These are phyloP conservation scores for Earliella scabrosa DNA, from an alignment of 1,284 basidiomycete species.

Conservation along the genomic window DNA sequence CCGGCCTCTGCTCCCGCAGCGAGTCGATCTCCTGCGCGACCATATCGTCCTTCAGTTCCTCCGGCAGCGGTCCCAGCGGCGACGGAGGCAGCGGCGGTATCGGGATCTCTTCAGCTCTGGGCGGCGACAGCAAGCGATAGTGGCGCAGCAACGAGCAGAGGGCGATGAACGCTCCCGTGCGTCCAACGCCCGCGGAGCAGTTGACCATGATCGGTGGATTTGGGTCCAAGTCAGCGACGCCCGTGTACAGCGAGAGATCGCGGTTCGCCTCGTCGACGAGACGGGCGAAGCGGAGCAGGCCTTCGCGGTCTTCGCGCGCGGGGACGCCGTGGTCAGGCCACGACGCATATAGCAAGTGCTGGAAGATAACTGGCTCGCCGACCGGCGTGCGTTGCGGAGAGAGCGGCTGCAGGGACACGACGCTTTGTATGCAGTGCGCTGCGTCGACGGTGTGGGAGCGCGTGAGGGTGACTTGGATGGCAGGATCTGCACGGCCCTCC, in stretches of 20 bases:
- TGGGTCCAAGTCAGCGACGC: slow-evolving; percentile 38
- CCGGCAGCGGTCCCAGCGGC: slow-evolving; percentile 60
- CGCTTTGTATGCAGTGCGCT: slow-evolving; percentile 67
- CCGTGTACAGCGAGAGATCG: slow-evolving; percentile 41
- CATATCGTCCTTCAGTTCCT: slow-evolving; percentile 56
- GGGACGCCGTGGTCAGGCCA: slow-evolving; percentile 90
- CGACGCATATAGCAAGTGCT: slow-evolving; percentile 72
- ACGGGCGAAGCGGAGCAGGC: slow-evolving; percentile 62
- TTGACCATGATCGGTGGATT: slow-evolving; percentile 82
- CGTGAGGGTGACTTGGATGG: slow-evolving; percentile 60
- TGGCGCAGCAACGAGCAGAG: slow-evolving; percentile 73
- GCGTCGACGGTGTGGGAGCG: slow-evolving; percentile 48
- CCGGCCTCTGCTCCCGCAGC: slow-evolving; percentile 77
- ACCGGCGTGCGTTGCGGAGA: slow-evolving; percentile 20
- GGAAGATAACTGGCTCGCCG: slow-evolving; percentile 53
- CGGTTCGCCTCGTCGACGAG: slow-evolving; percentile 67
- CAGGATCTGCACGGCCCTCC: slow-evolving; percentile 39
- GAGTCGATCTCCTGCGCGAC: slow-evolving; percentile 76
- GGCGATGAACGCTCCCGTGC: slow-evolving; percentile 89
- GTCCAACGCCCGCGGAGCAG: slow-evolving; percentile 89
- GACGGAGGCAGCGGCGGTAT: slow-evolving; percentile 44
- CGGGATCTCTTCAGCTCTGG: slow-evolving; percentile 23
- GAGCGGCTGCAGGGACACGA: slow-evolving; percentile 41
- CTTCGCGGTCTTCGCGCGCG: slow-evolving; percentile 53
- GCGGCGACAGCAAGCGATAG: slow-evolving; percentile 51